Base-by-base conservation (phyloP, 768 basidiomycete species). In the Mrakia blollopis region DNA sequence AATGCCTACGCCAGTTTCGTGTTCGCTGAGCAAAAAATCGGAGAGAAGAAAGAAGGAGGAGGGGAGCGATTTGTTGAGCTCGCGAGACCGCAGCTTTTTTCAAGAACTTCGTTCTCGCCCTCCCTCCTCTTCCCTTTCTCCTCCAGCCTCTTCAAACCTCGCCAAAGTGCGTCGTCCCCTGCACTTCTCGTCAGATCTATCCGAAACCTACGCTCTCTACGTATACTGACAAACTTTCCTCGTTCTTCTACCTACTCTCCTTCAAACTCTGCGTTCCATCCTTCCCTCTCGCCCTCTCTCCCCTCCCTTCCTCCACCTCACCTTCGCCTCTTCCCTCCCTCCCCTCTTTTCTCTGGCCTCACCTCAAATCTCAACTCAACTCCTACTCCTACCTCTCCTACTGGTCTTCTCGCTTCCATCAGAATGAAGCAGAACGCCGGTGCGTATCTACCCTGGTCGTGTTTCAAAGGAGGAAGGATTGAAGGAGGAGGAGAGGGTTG, bases 341-440 rank as follows among this genome's bases (percentile, higher is more conserved):
- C 10, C 3, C 57, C 57, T n/a, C 57, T 7, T 28, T 13, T n/a
- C 57, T 28, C 28, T 52, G 57, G 23, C 23, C 57, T 9, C 4
- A 57, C 25, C 57, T 57, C 57, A 23, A 54, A 25, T 2, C 28
- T n/a, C 57, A 57, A 6, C 63, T 65, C n/a, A 13, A 3, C 63
- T 25, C 37, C 62, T 32, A 35, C 63, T 65, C 32, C 37, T 30
- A 32, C 32, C 6, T 18, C 32, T 32, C 32, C 63, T 23, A 1
- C 65, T 41, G 63, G 63, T 35, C 32, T n/a, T 37, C 65, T 41
- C 37, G 35, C 65, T 68, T 39, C 28, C 47, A 37, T n/a, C 54
- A 76, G 75, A 68, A 76, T 76, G 75, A 76, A 76, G 75, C 75
- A 76, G 75, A 76, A 76, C 75, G 75, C 67, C 65, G 75, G 75